Evolutionary conservation across 805 yeast genomes (phyloP).

Genomic region (Ogataea dorogensis): DNA sequence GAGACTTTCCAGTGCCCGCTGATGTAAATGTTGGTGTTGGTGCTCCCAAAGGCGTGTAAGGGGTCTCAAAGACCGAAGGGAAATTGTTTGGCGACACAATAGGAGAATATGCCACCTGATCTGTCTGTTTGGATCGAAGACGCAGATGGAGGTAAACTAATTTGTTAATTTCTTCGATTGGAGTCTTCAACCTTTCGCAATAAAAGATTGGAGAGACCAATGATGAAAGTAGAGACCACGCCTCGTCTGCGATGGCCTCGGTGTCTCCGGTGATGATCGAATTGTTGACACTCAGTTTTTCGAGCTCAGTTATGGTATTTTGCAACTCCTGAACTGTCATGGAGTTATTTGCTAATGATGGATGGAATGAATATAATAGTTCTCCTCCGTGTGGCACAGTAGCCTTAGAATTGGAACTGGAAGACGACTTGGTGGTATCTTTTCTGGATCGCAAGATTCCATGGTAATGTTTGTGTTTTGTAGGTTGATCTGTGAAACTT

Average conservation of each 20-base stretch:
- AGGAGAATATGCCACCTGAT: constrained; percentile 12
- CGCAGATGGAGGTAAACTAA: constrained; percentile 39
- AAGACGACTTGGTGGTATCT: constrained; percentile 36
- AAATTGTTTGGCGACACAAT: constrained; percentile 10
- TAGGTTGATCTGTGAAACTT: constrained; percentile 17
- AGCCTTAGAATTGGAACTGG: constrained; percentile 38
- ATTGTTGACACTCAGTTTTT: constrained; percentile 28
- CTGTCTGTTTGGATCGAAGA: constrained; percentile 21
- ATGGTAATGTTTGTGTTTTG: constrained; percentile 30
- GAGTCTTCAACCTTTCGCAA: constrained; percentile 47
- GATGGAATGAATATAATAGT: constrained; percentile 38
- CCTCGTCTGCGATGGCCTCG: constrained; percentile 43
- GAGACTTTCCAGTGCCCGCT: constrained; percentile 20
- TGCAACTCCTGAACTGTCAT: constrained; percentile 31
- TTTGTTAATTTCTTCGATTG: constrained; percentile 57
- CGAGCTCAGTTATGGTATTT: constrained; percentile 32
- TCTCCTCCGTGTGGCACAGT: constrained; percentile 32
- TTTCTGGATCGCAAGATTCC: constrained; percentile 30
- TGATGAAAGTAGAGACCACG: constrained; percentile 48
- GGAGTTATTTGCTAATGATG: constrained; percentile 25
- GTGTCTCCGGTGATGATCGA: constrained; percentile 34
- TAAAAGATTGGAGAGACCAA: constrained; percentile 46
- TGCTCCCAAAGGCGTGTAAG: constrained; percentile 23
- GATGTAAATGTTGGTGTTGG: constrained; percentile 25
- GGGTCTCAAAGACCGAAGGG: constrained; percentile 6